A percentile compares a stretch with the other conserved stretches of the same genome.
Evolutionary conservation across 495 filamentous ascomycete species (phyloP).

Genomic region (Geopyxis carbonaria): DNA sequence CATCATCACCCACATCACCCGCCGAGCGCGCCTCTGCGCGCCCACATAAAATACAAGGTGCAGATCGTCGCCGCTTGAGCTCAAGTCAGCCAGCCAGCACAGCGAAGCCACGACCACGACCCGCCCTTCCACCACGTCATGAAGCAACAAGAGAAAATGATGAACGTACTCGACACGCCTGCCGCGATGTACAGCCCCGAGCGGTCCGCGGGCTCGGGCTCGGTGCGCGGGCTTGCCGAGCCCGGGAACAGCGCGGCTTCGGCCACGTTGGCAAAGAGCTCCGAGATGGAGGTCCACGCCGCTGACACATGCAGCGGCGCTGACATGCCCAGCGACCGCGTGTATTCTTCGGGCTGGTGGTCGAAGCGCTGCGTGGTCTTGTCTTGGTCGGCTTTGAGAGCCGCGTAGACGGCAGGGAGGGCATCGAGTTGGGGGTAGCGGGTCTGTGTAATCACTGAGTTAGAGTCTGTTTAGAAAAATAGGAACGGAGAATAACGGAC

Average conservation of each 20-base stretch:
- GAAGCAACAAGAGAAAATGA: no score
- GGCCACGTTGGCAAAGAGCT: conserved; percentile 52
- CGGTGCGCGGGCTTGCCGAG: conserved; percentile 66
- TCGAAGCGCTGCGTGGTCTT: conserved; percentile 86
- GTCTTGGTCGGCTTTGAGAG: conserved; percentile 84
- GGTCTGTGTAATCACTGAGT: conserved; percentile 11
- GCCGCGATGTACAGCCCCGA: conserved; percentile 71
- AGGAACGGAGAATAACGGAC: conserved; percentile 21
- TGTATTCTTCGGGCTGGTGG: conserved; percentile 84
- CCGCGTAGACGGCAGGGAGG: conserved; percentile 75
- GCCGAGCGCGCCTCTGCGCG: no score
- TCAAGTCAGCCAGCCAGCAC: no score
- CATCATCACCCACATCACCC: no score
- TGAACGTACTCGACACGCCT: conserved; percentile 35
- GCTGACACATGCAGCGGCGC: conserved; percentile 86
- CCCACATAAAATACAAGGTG: no score
- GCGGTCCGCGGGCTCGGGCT: conserved; percentile 67
- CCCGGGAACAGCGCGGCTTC: conserved; percentile 83
- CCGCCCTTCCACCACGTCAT: no score
- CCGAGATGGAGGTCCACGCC: conserved; percentile 75
- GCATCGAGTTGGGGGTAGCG: conserved; percentile 69
- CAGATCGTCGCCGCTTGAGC: no score
- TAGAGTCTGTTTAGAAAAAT: neutral
- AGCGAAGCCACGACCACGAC: no score
- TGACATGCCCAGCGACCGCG: conserved; percentile 57